phyloP scores from a whole-genome alignment of 345 rosid species.

The Mercurialis annua region DNA sequence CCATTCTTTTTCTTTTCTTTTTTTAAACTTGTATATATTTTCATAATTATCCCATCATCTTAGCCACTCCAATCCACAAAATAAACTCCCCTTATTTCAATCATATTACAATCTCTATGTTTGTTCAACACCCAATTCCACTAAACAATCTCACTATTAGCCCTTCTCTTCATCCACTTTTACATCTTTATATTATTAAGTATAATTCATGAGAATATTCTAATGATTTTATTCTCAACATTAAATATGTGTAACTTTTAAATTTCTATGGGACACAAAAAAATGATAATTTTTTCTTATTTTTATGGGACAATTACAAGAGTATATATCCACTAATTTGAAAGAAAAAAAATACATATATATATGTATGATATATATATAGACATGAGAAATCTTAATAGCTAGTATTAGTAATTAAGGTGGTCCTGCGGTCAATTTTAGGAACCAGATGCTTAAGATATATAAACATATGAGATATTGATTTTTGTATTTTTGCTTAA shows the following conservation, averaged over 20 bases:
- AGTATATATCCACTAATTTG: too few species aligned
- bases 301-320: too few species aligned
- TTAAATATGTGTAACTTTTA: too few species aligned
- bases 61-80: slow-evolving; percentile 13
- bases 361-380: not conserved
- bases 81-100: slow-evolving; percentile 10
- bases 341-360: not conserved
- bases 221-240: too few species aligned
- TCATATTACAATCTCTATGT: slow-evolving; percentile 16
- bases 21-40: not conserved
- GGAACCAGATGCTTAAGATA: slow-evolving; percentile 19
- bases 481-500: not conserved
- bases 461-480: slow-evolving; percentile 1
- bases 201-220: too few species aligned
- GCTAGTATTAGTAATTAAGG: too few species aligned
- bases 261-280: not conserved
- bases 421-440: slow-evolving; percentile 24
- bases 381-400: too few species aligned
- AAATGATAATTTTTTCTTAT: too few species aligned
- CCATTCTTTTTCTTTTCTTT: slow-evolving; percentile 24
- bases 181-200: slow-evolving; percentile 3
- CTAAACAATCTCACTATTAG: too few species aligned
- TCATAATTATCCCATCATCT: slow-evolving; percentile 18
- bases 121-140: not conserved
- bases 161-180: too few species aligned